Evolutionary conservation across 305 asterid genomes (phyloP), one percentile per base, ranked within the genome.

Genomic region (Fraxinus velutina): DNA sequence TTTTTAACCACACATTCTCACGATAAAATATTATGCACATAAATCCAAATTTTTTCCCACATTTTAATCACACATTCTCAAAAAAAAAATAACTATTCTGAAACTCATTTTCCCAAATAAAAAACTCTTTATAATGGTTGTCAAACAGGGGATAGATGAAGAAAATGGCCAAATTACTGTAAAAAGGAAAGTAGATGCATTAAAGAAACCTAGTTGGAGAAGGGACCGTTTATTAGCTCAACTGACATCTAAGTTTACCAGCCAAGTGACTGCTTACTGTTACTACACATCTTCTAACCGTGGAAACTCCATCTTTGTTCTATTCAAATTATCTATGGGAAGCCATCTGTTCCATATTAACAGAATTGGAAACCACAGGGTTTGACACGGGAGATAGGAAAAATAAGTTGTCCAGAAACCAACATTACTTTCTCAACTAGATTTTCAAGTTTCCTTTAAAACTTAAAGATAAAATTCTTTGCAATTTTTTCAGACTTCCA

Each of bases 221-320:
- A 60, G 55, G 42, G 42, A 52, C 50, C 2, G 6, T 34, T 21
- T 9, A 78, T 44, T 39, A 60, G 44, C 71, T 27, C 47, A 60
- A 42, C 33, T 50, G 79, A 72, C 78, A 50, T 78, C 77, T 37
- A 33, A 73, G 30, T 44, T 36, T 79, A 77, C 68, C 29, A 77
- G 50, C 5, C 73, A 17, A 78, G 19, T 22, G 79, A 66, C 37
- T 78, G 72, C 71, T 37, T 47, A 10, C 24, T 66, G 30, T 19
- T 13, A 4, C 34, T 47, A 71, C 13, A 10, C 34, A 64, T 24
- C 12, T 55, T 55, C 66, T 17, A 55, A 12, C 70, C 77, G 19
- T 32, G 37, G 64, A 24, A 27, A n/a, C 52, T 33, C 32, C 29
- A 76, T 10, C 37, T 44, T 75, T 47, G 57, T 47, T 47, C 17